Base-by-base conservation (phyloP, 371 early-diverging fungal species). In the Mortierella sp. region DNA sequence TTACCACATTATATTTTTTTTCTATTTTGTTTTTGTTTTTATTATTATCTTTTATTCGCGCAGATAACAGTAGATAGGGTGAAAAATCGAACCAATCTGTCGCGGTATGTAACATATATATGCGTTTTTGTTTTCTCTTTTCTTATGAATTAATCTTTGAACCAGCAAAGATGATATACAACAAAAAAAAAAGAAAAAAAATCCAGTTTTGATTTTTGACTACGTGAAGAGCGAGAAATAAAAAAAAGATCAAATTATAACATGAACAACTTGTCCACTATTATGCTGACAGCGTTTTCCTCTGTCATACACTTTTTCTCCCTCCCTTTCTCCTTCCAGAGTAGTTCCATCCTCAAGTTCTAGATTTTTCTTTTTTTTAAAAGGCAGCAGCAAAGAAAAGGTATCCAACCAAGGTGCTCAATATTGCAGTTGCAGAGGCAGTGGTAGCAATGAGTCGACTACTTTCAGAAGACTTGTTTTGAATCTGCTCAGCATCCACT, bases 401-500 rank as follows among this genome's bases (percentile, higher is more conserved):
- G 53, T 13, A 28, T 12, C 51, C 51, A 23, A 49, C 26, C 51
- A 49, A 49, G 51, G 26, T 49, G 13, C 23, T 49, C 51, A 49
- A 49, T 22, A 23, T 23, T 23, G 23, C 26, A 49, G 51, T 23
- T 49, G 23, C n/a, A 23, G 51, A 6, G 23, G 23, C n/a, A 23
- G 51, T 23, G 23, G 51, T 7, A 26, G 23, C 15, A 28, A 17
- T 19, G 15, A 47, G 47, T 47, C 47, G 47, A n/a, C n/a, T 47
- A 4, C 9, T 47, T 47, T n/a, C 19, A n/a, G 47, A 47, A 3
- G 59, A 34, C 66, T 66, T 66, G 57, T 66, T 56, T 56, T 66
- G 66, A 15, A 66, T 55, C 34, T 66, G 66, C 31, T 45, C 54
- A 9, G 13, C 3, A n/a, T 66, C 67, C 37, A n/a, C n/a, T n/a